Percentiles rank a stretch among this genome's conserved stretches.
Evolutionary conservation across 1,139 yeast genomes (phyloP).

Genomic region (Protomyces arabidopsidicola): DNA sequence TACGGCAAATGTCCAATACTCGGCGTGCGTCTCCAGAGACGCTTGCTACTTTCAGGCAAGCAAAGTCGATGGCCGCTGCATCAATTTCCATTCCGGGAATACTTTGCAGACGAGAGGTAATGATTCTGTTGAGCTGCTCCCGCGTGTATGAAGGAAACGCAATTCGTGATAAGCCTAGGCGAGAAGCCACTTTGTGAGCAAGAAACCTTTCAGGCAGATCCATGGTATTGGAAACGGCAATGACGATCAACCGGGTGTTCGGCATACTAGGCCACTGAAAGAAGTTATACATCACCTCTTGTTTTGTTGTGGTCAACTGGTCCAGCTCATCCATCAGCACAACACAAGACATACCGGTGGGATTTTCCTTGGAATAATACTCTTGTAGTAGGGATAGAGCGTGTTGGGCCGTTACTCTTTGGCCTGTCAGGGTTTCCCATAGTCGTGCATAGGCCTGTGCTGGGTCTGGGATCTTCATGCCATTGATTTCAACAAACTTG

Average conservation of each 20-base stretch:
- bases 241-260: constrained; percentile 72
- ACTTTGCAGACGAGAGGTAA: constrained; percentile 61
- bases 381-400: constrained; percentile 57
- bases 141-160: constrained; percentile 86
- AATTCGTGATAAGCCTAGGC: constrained; percentile 81
- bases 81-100: constrained; percentile 47
- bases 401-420: constrained; percentile 57
- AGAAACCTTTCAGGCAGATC: constrained; percentile 87
- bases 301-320: constrained; percentile 79
- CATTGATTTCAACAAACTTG: constrained; percentile 80
- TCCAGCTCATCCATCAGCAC: constrained; percentile 89
- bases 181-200: constrained; percentile 82
- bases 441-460: constrained; percentile 76
- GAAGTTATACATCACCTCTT: constrained; percentile 87
- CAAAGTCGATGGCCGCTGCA: constrained; percentile 81
- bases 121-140: constrained; percentile 70
- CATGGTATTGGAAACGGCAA: constrained; percentile 97
- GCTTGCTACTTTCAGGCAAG: constrained; percentile 89
- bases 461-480: constrained; percentile 79
- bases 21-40: constrained; percentile 97
- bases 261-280: constrained; percentile 94
- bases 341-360: constrained; percentile 45
- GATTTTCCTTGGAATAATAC: constrained; percentile 45
- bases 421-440: constrained; percentile 71
- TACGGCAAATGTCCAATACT: constrained; percentile 78